phyloP scores from a whole-genome alignment of 352 stramenopile species.

The Bremia lactucae region DNA sequence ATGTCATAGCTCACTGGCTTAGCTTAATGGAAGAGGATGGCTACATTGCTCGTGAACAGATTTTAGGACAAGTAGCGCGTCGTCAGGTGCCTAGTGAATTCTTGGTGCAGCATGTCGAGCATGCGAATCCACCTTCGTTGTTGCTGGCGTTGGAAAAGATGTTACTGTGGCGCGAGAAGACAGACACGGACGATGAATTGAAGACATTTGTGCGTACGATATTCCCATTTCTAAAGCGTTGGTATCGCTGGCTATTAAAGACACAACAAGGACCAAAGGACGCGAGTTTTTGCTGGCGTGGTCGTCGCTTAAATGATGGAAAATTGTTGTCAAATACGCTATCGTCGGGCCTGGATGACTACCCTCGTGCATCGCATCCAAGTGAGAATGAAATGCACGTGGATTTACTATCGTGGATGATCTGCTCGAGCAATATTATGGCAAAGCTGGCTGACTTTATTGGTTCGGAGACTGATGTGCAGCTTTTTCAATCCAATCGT shows the following conservation, averaged over 20 bases:
- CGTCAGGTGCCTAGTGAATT: conserved; percentile 83
- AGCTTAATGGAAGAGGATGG: conserved; percentile 75
- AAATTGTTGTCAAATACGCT: conserved; percentile 87
- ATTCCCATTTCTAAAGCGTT: conserved; percentile 64
- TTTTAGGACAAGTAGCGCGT: conserved; percentile 56
- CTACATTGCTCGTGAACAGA: conserved; percentile 90
- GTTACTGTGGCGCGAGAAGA: conserved; percentile 22
- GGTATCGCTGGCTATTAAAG: conserved; percentile 67
- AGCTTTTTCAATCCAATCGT: conserved; percentile 22
- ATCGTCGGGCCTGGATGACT: conserved; percentile 89
- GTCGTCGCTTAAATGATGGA: conserved; percentile 46
- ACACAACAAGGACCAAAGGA: conserved; percentile 42
- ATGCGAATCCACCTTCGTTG: conserved; percentile 89
- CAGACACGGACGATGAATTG: conserved; percentile 13
- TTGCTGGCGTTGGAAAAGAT: conserved; percentile 81
- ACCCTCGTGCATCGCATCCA: conserved; percentile 69
- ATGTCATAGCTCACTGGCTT: conserved; percentile 86
- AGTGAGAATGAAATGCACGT: conserved; percentile 82
- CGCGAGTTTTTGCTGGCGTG: conserved; percentile 73
- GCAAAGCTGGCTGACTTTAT: conserved; percentile 31
- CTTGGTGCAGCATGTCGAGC: conserved; percentile 81
- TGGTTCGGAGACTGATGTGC: conserved; percentile 14
- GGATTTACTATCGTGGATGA: conserved; percentile 87
- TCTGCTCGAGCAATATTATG: conserved; percentile 55
- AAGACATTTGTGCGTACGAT: conserved; percentile 32